Evolutionary conservation across 176 grass and related monocot species (phyloP), one percentile per base, ranked within the genome.

Genomic region (Ensete ventricosum): DNA sequence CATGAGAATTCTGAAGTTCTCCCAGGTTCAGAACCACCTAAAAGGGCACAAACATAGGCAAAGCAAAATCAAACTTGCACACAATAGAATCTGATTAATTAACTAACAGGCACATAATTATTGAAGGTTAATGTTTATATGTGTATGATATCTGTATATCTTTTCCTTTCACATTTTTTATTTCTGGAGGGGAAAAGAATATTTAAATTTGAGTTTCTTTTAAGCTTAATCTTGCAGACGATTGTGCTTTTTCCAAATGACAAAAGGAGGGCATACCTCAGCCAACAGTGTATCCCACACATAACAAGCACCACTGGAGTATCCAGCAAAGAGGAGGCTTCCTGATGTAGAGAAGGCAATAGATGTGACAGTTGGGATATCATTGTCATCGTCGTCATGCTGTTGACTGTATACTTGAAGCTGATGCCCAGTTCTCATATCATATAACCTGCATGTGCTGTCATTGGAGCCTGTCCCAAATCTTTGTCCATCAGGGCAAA

Each of bases 381-480:
- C 95, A 77, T 87, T 85, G 81, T 89, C 86, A 68, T 89, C 85
- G 73, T 73, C 83, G 72, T 83, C 74, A 62, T 74, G 82, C 69
- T 85, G 88, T 75, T 81, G 76, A 77, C 29, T 77, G 81, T 99
- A 99, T 22, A 91, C 86, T 76, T 99, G 95, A 83, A 99, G 95
- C 79, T 99, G 95, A 83, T 99, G 95, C 2, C 95, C 95, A 24
- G 95, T 99, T 74, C 90, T 88, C 95, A 99, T 91, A 70, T 99
- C 95, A 76, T 93, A 99, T 77, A 99, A 87, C 79, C 90, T 81
- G 64, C 90, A 93, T 49, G 95, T 93, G 17, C 95, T 86, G 83
- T 99, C 95, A 85, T 99, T 88, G 69, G 95, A 99, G 52, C 95
- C 95, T 77, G 90, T 99, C 67, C 95, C 95, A 62, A 99, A 94